Evolutionary conservation across 352 stramenopile genomes (phyloP).

Genomic region (Peronospora farinosa): DNA sequence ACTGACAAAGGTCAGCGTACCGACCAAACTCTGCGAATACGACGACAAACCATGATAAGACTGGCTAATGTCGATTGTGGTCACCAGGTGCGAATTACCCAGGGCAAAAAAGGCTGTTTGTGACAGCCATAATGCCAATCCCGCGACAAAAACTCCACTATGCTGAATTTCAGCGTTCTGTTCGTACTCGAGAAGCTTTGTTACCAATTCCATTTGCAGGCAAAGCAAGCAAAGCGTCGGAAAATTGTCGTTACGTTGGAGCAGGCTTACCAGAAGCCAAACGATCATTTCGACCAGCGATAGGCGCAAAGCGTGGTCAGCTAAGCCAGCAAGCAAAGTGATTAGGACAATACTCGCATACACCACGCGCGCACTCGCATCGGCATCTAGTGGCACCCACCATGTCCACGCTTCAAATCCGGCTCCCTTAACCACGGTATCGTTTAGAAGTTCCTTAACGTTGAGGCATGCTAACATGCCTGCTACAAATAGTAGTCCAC

Average conservation of each 20-base stretch:
- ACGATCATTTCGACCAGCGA: slow-evolving; percentile 40
- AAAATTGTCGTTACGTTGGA: slow-evolving; percentile 60
- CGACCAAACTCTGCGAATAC: slow-evolving; percentile 83
- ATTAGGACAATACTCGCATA: slow-evolving; percentile 31
- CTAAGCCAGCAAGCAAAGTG: slow-evolving; percentile 4
- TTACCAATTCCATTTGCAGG: slow-evolving; percentile 36
- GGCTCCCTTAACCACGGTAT: slow-evolving; percentile 3
- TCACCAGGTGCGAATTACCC: slow-evolving; percentile 86
- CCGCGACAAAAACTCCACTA: slow-evolving; percentile 15
- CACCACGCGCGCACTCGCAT: slow-evolving; percentile 43
- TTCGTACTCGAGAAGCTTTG: slow-evolving; percentile 17
- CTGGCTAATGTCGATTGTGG: slow-evolving; percentile 85
- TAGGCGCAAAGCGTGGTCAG: slow-evolving; percentile 6
- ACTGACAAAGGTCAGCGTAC: slow-evolving; percentile 63
- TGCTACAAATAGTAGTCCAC: slow-evolving; percentile 20
- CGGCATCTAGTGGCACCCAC: slow-evolving; percentile 22
- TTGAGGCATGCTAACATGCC: slow-evolving; percentile 22
- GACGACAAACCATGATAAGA: slow-evolving; percentile 72
- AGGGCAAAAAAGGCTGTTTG: slow-evolving; percentile 79
- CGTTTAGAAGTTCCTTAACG: slow-evolving; percentile 23
- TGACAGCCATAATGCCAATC: slow-evolving; percentile 42
- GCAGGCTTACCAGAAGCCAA: slow-evolving; percentile 53
- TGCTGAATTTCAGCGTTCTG: slow-evolving; percentile 2
- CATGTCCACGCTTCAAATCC: slow-evolving; percentile 2
- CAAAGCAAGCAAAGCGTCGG: slow-evolving; percentile 51